Base-by-base conservation (phyloP, 371 early-diverging fungal species). In the Basidiobolus meristosporus region DNA sequence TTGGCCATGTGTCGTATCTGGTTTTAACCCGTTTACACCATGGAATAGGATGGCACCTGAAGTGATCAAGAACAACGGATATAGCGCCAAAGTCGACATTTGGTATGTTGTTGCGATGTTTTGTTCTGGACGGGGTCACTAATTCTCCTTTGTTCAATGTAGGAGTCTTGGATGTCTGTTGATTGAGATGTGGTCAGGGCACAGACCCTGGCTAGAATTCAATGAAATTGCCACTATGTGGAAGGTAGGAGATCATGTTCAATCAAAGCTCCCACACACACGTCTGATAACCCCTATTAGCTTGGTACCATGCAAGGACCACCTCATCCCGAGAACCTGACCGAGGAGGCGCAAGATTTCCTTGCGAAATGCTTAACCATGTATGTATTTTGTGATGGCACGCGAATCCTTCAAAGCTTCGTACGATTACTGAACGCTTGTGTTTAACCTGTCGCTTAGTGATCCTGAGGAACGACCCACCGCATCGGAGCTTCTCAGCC, bases 21-120 rank as follows among this genome's bases (percentile, higher is more conserved):
- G 10, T 12, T 19, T 14, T 23, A 18, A 3, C 12, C n/a, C 21
- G 32, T 18, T 40, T 21, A 19, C 32, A 23, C 18, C 21, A 19
- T 36, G 6, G 11, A 71, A 65, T 41, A 86, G 88, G 77, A 90
- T 93, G 89, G 90, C 95, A 15, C 95, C 95, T 22, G 95, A 93
- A 55, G 87, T 89, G 12, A 84, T 84, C 6, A 70, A 70, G 14
- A 71, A 71, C 19, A 69, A 81, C 23, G 81, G 64, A 14, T 84
- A 84, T 37, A 73, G 79, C 42, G 77, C 76, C 34, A 80, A 73
- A 45, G 75, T 72, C 2, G 82, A 81, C 45, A 75, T 81, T 38
- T 81, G 78, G 56, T 49, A 40, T 39, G 23, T 1, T 14, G 4
- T 22, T 21, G 10, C 0, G 10, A 20, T 34, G 4, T 20, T 32